Conservation (phyloP, 176 grass and related monocot species). For the Lolium perenne region DNA sequence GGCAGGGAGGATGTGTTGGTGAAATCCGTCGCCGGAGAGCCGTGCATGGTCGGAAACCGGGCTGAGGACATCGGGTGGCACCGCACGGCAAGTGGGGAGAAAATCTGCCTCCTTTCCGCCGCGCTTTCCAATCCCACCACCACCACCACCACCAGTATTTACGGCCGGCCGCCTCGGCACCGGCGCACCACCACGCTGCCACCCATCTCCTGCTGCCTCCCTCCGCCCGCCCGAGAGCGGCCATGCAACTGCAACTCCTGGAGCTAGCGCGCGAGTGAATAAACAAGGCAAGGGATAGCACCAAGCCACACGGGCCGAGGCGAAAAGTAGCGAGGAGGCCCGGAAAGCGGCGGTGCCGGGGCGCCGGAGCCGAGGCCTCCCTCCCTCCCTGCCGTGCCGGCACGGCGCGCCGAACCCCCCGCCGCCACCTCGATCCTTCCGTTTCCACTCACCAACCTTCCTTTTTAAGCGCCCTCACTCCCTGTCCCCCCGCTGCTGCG, state of each 20-base stretch:
- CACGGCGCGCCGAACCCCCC: slow-evolving; percentile 20
- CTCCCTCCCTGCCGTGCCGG: neutral
- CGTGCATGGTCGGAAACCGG: neutral
- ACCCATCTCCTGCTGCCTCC: neutral
- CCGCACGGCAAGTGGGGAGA: slow-evolving; percentile 37
- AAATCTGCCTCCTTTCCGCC: slow-evolving; percentile 10
- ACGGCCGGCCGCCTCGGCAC: neutral
- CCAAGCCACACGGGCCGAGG: neutral
- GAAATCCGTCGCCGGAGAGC: neutral
- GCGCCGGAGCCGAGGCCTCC: slow-evolving; percentile 45
- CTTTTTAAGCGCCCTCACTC: slow-evolving; percentile 11
- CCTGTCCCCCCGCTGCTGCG: neutral
- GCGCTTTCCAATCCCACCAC: slow-evolving; percentile 30
- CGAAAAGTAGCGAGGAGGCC: neutral
- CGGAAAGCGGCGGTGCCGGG: slow-evolving; percentile 48
- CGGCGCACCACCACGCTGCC: neutral
- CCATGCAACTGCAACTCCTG: no score
- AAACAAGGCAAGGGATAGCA: neutral
- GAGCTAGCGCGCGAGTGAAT: slow-evolving; percentile 2
- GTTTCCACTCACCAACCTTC: neutral
- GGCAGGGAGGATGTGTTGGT: neutral
- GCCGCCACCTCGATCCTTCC: slow-evolving; percentile 32
- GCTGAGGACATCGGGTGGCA: neutral
- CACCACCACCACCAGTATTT: slow-evolving; percentile 17
- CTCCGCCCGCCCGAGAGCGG: no score